A percentile compares a stretch with the other conserved stretches of the same genome.
Conservation (phyloP, 2,329 filamentous ascomycete species). For the Shiraia bambusicola region DNA sequence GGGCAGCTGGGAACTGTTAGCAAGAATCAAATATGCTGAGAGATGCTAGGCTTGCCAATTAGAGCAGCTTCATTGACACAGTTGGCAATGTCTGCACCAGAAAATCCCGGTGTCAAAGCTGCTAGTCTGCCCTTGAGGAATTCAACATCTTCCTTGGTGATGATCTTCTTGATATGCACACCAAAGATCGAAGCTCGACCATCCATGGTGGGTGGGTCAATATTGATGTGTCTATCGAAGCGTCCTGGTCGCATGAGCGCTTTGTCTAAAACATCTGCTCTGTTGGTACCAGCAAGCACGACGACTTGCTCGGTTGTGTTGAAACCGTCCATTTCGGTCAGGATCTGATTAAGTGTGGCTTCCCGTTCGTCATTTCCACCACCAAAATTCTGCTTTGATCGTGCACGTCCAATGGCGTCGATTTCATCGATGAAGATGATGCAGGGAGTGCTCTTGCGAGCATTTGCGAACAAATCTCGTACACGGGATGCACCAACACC, state of each 20-base stretch:
- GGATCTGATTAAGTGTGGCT: slow-evolving; percentile 94
- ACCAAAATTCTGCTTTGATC: slow-evolving; percentile 77
- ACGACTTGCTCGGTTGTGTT: slow-evolving; percentile 96
- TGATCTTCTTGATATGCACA: slow-evolving; percentile 92
- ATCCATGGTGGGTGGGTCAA: slow-evolving; percentile 95
- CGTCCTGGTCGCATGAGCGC: slow-evolving; percentile 94
- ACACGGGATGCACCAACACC: slow-evolving; percentile 96
- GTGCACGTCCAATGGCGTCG: slow-evolving; percentile 91
- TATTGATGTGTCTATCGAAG: slow-evolving; percentile 94
- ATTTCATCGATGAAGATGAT: slow-evolving; percentile 99
- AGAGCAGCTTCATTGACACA: slow-evolving; percentile 97
- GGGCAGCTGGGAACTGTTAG: slow-evolving; percentile 68
- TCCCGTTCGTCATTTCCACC: slow-evolving; percentile 97
- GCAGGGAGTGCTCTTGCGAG: slow-evolving; percentile 92
- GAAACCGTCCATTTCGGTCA: slow-evolving; percentile 99
- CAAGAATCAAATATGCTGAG: slow-evolving; percentile 5
- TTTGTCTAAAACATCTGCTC: slow-evolving; percentile 91
- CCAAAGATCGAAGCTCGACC: slow-evolving; percentile 94
- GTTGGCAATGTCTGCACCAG: slow-evolving; percentile 97
- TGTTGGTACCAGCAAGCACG: slow-evolving; percentile 93
- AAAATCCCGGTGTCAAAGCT: slow-evolving; percentile 92
- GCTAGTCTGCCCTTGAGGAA: slow-evolving; percentile 85
- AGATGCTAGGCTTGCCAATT: slow-evolving; percentile 69
- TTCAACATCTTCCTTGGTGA: slow-evolving; percentile 86
- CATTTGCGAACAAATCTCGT: slow-evolving; percentile 89